Evolutionary conservation across 768 basidiomycete genomes (phyloP), one percentile per base, ranked within the genome.

Genomic region (Boletus rubropictus): DNA sequence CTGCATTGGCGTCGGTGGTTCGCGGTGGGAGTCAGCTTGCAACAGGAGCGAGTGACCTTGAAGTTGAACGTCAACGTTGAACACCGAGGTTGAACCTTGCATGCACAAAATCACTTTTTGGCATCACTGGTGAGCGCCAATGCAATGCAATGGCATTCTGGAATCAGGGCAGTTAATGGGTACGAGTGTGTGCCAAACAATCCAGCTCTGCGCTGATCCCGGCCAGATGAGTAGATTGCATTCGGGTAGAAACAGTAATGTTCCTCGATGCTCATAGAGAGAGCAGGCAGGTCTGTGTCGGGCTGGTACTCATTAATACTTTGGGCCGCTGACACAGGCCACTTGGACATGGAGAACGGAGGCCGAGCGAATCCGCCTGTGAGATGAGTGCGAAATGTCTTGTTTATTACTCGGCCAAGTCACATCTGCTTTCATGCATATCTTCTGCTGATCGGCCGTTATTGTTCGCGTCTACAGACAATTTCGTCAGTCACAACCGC

Each of bases 1-100:
- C 7, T 46, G 39, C 51, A 58, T 54, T 28, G 38, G 34, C 28
- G 20, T 17, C 25, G n/a, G 9, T 20, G 10, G 21, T 27, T 42
- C n/a, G 42, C 6, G 28, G 27, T 28, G 27, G 20, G 21, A 35
- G 20, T 27, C 14, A 12, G 34, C 7, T 21, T 21, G 21, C 7
- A n/a, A 10, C 18, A 17, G 29, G 11, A 28, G 29, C 5, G 32
- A n/a, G 18, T 2, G 17, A 27, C 22, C 14, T 12, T 44, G 35
- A 9, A 33, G 25, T 25, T 25, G 24, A 25, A 25, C 24, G n/a
- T n/a, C n/a, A n/a, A 32, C 22, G 24, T 44, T 27, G 33, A 35
- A 42, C 21, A 17, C 10, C 2, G 7, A 33, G 12, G 3, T 14
- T 9, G n/a, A 47, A 47, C 32, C 27, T 31, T 24, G 21, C 29